Evolutionary conservation across 495 filamentous ascomycete genomes (phyloP).

Genomic region (Thermothielavioides terrestris): DNA sequence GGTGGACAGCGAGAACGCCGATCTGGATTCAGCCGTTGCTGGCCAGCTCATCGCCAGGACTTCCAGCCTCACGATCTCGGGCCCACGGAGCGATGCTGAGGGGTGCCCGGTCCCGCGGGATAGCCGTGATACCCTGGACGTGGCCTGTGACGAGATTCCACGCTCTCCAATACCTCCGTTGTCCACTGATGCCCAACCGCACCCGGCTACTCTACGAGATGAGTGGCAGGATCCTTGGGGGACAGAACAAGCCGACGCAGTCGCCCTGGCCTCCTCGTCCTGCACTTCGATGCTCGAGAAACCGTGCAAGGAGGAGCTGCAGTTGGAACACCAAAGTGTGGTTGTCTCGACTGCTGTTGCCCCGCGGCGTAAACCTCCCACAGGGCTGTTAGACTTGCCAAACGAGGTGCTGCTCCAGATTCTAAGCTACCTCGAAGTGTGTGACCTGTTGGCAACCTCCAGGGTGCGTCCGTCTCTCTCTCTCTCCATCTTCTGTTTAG

Average conservation of each 20-base stretch:
- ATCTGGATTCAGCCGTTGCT: conserved; percentile 7
- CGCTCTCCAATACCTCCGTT: not conserved
- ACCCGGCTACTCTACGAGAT: too few relatives aligned
- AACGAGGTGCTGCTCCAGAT: conserved; percentile 49
- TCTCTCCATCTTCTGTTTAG: not conserved
- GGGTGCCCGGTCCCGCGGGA: not conserved
- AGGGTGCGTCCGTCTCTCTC: conserved; percentile 37
- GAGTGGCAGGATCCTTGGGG: too few relatives aligned
- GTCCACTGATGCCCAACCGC: conserved; percentile 11
- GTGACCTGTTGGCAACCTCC: conserved; percentile 46
- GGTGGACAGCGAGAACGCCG: not conserved
- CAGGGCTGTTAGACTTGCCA: conserved; percentile 33
- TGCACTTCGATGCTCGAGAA: not conserved
- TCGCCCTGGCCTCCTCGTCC: too few relatives aligned
- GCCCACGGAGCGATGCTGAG: conserved; percentile 7
- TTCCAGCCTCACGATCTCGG: conserved; percentile 18
- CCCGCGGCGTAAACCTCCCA: not conserved
- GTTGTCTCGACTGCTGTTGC: not conserved
- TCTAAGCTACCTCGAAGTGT: conserved; percentile 47
- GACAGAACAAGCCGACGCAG: too few relatives aligned
- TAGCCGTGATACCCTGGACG: not conserved
- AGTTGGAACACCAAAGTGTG: not conserved
- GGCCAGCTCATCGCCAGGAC: conserved; percentile 20
- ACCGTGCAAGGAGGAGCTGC: not conserved
- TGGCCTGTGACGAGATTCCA: not conserved